Evolutionary conservation across 805 yeast species (phyloP).

Genomic region (Brettanomyces bruxellensis): DNA sequence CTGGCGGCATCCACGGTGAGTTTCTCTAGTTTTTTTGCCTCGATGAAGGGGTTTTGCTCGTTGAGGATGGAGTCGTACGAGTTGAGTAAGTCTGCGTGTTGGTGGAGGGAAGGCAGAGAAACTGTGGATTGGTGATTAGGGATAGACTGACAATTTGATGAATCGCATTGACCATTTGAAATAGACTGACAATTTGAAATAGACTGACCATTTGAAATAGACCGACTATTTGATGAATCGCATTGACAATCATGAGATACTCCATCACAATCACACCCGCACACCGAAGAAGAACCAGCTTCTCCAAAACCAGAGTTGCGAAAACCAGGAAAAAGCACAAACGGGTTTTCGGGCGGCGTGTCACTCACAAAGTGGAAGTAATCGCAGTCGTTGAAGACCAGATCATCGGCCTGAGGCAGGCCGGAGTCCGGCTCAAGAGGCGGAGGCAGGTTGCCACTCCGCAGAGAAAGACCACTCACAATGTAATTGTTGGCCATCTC

Average conservation of each 20-base stretch:
- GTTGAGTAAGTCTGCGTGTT: background rate
- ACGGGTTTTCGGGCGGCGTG: constrained; percentile 1
- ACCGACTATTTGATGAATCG: background rate
- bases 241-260: background rate
- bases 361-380: constrained; percentile 7
- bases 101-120: background rate
- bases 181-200: no score
- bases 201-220: background rate
- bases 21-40: constrained; percentile 21
- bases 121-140: no score
- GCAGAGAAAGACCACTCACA: constrained; percentile 57
- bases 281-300: no score
- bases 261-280: background rate
- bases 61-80: constrained; percentile 13
- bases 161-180: background rate
- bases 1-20: constrained; percentile 20
- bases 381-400: constrained; percentile 17
- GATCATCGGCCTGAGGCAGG: constrained; percentile 14
- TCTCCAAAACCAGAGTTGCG: background rate
- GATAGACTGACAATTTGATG: no score
- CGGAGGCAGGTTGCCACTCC: constrained; percentile 28
- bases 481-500: constrained; percentile 67
- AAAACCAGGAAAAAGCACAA: background rate
- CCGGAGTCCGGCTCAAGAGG: constrained; percentile 21
- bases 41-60: constrained; percentile 14